A percentile compares a stretch with the other conserved stretches of the same genome.
phyloP scores from a whole-genome alignment of 306 rosid genomes.

The Cucurbita pepo region DNA sequence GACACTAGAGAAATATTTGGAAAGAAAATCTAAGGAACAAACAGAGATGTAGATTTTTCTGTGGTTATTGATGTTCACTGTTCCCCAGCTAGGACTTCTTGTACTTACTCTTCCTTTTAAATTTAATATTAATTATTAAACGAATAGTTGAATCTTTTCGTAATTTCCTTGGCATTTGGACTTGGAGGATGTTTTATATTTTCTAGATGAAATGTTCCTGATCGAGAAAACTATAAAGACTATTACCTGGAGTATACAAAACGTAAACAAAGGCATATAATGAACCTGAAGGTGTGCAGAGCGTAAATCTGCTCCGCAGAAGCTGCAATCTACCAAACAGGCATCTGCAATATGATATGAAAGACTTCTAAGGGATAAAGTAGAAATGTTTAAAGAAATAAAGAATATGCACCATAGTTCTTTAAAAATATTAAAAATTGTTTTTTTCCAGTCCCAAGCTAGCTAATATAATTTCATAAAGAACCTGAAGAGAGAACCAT shows the following conservation, averaged over 20 bases:
- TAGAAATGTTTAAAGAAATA: background rate
- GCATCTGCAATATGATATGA: conserved; percentile 46
- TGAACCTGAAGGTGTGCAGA: conserved; percentile 91
- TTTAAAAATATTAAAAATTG: background rate
- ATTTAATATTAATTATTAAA: background rate
- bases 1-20: no score
- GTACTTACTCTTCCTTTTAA: background rate
- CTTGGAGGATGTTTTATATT: background rate
- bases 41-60: background rate
- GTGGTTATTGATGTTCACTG: background rate
- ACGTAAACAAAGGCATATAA: background rate
- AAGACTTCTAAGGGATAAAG: background rate
- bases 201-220: background rate
- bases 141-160: background rate
- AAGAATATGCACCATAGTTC: background rate
- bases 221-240: background rate
- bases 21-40: background rate
- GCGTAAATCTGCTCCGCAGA: conserved; percentile 86
- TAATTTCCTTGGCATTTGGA: background rate
- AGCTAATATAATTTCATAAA: background rate
- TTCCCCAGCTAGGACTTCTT: background rate
- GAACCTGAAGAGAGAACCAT: background rate
- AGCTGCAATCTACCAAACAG: conserved; percentile 66
- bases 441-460: background rate
- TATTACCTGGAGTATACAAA: background rate